Base-by-base conservation (phyloP, 495 filamentous ascomycete species). In the Beverwykella pulmonaria region DNA sequence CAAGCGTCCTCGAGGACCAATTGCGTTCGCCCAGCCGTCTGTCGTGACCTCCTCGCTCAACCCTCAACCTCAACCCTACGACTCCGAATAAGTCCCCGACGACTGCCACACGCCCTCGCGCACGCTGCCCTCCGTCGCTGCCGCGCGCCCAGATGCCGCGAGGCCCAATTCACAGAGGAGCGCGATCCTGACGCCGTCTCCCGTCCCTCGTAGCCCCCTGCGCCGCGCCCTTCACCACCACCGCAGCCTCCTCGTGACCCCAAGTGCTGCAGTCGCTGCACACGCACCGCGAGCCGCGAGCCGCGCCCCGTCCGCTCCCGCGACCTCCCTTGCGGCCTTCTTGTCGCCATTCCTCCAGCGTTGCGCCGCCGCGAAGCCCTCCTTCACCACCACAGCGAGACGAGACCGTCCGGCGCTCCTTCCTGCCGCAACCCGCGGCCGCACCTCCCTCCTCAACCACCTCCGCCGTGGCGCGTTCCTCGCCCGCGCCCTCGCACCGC, bases 181-280 rank as follows among this genome's bases (percentile, higher is more conserved):
- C 32, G 50, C 50, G 20, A 53, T 17, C 25, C 23, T 53, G 34
- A 15, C 7, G 55, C 39, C 36, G 17, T 22, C 14, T 19, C 55
- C 23, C 32, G 22, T 53, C 7, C 5, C 22, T 27, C 46, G 46
- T 14, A 17, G 29, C 47, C 59, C 27, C 10, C 27, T 32, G 23
- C 41, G 10, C 46, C 59, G 46, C 48, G 15, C 15, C 34, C 48
- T 30, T 34, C 64, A 55, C 47, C 50, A 44, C 56, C 20, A 49
- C 56, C 20, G 32, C 34, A 17, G n/a, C 49, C 32, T 23, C 41
- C 20, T n/a, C 48, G 41, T 59, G 47, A 52, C 55, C 39, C 54
- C 63, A 46, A 54, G 49, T 50, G 25, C 50, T 25, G 25, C 34
- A 50, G 15, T 17, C 32, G 14, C 48, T 17, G 17, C 41, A 14